Conservation (phyloP, 1,139 yeast species). For the Yamadazyma atmosphaerica region DNA sequence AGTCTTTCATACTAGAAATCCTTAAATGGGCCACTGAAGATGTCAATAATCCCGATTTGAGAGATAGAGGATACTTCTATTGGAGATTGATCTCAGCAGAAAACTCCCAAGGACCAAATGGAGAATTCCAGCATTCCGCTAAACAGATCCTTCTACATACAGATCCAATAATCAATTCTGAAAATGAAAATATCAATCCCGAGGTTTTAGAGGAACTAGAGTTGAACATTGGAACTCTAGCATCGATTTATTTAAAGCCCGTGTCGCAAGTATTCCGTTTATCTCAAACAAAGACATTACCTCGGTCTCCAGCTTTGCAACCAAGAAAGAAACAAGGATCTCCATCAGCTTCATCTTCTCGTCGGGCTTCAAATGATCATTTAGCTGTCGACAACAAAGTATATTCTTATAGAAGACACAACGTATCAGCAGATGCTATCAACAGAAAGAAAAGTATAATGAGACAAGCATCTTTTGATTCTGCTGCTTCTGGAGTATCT, state of each 20-base stretch:
- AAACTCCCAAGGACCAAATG: constrained; percentile 20
- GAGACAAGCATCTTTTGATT: constrained; percentile 18
- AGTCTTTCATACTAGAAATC: constrained; percentile 56
- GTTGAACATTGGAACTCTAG: constrained; percentile 76
- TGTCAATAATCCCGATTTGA: constrained; percentile 71
- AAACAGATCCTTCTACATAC: constrained; percentile 59
- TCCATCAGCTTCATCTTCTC: constrained; percentile 8
- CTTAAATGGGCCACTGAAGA: constrained; percentile 77
- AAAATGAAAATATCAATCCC: constrained; percentile 73
- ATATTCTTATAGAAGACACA: constrained; percentile 10
- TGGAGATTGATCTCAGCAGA: constrained; percentile 73
- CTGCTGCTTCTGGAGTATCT: constrained; percentile 13
- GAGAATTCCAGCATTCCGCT: constrained; percentile 41
- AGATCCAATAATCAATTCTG: constrained; percentile 64
- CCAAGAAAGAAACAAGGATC: constrained; percentile 15
- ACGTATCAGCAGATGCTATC: constrained; percentile 14
- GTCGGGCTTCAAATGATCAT: constrained; percentile 12
- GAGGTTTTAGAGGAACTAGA: constrained; percentile 76
- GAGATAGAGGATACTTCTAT: constrained; percentile 84
- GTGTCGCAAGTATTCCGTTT: constrained; percentile 74
- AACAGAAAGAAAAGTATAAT: constrained; percentile 15
- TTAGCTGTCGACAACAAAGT: constrained; percentile 8
- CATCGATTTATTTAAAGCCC: constrained; percentile 84
- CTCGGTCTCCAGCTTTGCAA: constrained; percentile 65
- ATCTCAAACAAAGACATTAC: constrained; percentile 55